Conservation (phyloP, 495 filamentous ascomycete species). For the Aspergillus saccharolyticus region DNA sequence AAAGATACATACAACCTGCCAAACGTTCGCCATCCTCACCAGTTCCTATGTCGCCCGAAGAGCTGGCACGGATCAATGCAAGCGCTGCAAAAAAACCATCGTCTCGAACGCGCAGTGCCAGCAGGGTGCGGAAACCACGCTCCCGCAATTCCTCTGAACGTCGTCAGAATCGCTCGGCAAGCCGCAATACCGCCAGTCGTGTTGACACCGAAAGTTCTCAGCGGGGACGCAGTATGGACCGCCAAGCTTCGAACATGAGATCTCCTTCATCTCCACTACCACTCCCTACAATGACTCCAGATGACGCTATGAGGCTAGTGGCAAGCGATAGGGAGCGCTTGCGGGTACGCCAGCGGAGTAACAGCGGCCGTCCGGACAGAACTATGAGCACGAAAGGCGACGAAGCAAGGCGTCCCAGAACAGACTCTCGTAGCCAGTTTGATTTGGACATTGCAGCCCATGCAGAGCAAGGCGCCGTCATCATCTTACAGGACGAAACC, state of each 20-base stretch:
- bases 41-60: conserved; percentile 86
- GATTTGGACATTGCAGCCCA: conserved; percentile 24
- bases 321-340: conserved; percentile 57
- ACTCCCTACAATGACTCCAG: conserved; percentile 43
- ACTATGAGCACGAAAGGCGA: conserved; percentile 43
- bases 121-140: conserved; percentile 32
- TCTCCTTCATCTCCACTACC: conserved; percentile 82
- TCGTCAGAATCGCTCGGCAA: conserved; percentile 36
- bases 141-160: conserved; percentile 31
- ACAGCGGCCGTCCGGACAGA: conserved; percentile 43
- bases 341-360: conserved; percentile 54
- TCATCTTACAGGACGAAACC: neutral
- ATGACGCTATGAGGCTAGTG: conserved; percentile 59
- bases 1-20: conserved; percentile 70
- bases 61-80: conserved; percentile 54
- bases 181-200: conserved; percentile 43
- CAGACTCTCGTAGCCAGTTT: conserved; percentile 46
- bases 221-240: conserved; percentile 50
- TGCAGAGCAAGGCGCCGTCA: conserved; percentile 13
- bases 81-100: conserved; percentile 39
- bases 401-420: conserved; percentile 39
- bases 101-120: conserved; percentile 36
- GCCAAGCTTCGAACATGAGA: conserved; percentile 52
- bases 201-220: conserved; percentile 38
- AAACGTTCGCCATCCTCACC: conserved; percentile 88